Percentiles rank a stretch among this genome's conserved stretches.
Evolutionary conservation across 2,329 filamentous ascomycete genomes (phyloP).

Genomic region (Talaromyces sp.): DNA sequence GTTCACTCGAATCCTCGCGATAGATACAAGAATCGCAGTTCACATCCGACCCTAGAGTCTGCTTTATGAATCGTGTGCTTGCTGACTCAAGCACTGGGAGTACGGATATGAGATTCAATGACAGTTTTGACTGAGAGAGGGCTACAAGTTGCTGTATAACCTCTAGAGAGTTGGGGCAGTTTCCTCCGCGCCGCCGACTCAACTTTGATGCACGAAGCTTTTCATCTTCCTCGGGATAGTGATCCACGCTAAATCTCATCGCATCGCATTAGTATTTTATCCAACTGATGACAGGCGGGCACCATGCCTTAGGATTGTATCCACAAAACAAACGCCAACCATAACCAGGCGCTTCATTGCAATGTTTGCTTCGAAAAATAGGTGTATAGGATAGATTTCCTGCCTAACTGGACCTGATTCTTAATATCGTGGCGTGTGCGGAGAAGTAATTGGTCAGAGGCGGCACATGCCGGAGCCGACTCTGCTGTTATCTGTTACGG

Average conservation of each 20-base stretch:
- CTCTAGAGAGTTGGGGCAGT: constrained; percentile 69
- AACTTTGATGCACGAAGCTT: constrained; percentile 66
- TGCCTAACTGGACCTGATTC: neutral
- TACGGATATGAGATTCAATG: constrained; percentile 43
- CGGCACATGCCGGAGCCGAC: neutral
- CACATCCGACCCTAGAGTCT: constrained; percentile 55
- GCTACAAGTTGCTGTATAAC: constrained; percentile 64
- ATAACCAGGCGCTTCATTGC: constrained; percentile 57
- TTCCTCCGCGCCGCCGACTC: constrained; percentile 65
- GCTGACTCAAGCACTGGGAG: constrained; percentile 56
- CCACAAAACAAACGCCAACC: constrained; percentile 67
- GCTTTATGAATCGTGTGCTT: constrained; percentile 53
- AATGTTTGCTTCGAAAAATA: neutral
- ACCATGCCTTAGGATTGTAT: constrained; percentile 65
- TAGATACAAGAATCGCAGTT: constrained; percentile 60
- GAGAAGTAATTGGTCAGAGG: neutral
- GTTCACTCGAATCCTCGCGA: constrained; percentile 53
- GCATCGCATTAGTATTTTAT: neutral
- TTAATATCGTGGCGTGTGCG: neutral
- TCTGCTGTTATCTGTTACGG: neutral
- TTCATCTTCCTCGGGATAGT: constrained; percentile 68
- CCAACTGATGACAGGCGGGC: constrained; percentile 1
- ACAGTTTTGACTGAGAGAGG: constrained; percentile 12
- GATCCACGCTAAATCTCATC: constrained; percentile 54
- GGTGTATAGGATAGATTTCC: neutral